Conservation (phyloP, 371 early-diverging fungal genomes). For the Aphelidium insulamus region DNA sequence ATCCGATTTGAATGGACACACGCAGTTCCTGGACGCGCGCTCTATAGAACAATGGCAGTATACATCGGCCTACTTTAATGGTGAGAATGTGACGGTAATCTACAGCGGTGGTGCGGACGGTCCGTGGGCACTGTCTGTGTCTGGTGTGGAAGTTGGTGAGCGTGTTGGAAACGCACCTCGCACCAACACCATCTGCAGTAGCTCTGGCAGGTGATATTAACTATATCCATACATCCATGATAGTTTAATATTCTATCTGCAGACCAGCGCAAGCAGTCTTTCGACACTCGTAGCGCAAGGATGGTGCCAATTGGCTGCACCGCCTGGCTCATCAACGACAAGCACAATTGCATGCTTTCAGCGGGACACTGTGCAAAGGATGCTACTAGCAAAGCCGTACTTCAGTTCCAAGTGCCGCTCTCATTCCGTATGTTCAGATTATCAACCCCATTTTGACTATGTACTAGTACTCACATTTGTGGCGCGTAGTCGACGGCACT, state of each 20-base stretch:
- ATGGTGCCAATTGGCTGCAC: conserved; percentile 2
- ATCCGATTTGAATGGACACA: too few species aligned
- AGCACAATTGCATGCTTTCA: not conserved
- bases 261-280: not conserved
- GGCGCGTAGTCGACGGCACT: too few species aligned
- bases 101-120: too few species aligned
- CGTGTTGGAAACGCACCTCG: too few species aligned
- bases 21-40: conserved; percentile 1
- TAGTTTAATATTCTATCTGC: not conserved
- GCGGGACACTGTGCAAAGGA: conserved; percentile 1
- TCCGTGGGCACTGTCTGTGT: too few species aligned
- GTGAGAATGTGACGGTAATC: not conserved
- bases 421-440: not conserved
- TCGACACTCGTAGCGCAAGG: not conserved
- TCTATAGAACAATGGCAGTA: not conserved
- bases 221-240: too few species aligned
- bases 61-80: conserved; percentile 1
- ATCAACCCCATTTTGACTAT: too few species aligned
- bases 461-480: too few species aligned
- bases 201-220: too few species aligned
- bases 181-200: too few species aligned
- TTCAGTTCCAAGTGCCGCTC: conserved; percentile 1
- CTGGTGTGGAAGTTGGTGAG: too few species aligned
- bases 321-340: conserved; percentile 1
- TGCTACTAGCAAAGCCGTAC: too few species aligned